A percentile compares a stretch with the other conserved stretches of the same genome.
These are phyloP conservation scores for Nothomitra cinnamomea DNA, from an alignment of 2,329 filamentous ascomycete genomes.

Conservation along the genomic window DNA sequence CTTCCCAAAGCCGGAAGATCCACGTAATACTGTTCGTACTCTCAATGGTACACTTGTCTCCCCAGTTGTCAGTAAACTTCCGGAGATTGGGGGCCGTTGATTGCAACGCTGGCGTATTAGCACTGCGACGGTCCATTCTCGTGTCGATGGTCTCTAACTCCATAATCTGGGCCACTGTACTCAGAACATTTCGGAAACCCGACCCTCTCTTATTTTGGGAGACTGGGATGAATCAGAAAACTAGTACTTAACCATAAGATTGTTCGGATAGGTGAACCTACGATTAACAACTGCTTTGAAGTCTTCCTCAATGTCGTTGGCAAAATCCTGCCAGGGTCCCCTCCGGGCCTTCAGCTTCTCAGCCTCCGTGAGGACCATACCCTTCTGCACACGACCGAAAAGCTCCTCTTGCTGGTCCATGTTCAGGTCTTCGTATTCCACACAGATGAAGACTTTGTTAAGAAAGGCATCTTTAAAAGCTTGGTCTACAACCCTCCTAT, in stretches of 20 bases:
- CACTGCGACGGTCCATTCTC: neutral
- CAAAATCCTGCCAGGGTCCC: conserved; percentile 29
- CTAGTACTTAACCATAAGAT: neutral
- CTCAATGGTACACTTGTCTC: neutral
- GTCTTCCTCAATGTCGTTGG: conserved; percentile 25
- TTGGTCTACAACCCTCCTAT: conserved; percentile 15
- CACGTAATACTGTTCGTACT: neutral
- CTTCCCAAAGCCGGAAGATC: neutral
- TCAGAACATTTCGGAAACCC: conserved; percentile 2
- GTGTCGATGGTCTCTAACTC: neutral
- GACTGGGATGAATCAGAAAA: neutral
- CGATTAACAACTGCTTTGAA: conserved; percentile 23
- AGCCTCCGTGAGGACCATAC: conserved; percentile 26
- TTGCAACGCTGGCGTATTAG: neutral
- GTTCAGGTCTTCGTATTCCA: conserved; percentile 25
- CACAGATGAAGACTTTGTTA: conserved; percentile 24
- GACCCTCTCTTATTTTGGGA: neutral
- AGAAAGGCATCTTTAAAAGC: conserved; percentile 22
- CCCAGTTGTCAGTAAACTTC: neutral
- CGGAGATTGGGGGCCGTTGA: neutral
- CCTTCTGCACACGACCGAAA: conserved; percentile 30
- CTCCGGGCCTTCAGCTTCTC: conserved; percentile 30
- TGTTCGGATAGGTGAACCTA: conserved; percentile 12
- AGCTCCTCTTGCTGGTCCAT: conserved; percentile 29
- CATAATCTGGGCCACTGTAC: conserved; percentile 3